Conservation (phyloP, 192 early-diverging fungal genomes). For the Backusella parvicylindrica region DNA sequence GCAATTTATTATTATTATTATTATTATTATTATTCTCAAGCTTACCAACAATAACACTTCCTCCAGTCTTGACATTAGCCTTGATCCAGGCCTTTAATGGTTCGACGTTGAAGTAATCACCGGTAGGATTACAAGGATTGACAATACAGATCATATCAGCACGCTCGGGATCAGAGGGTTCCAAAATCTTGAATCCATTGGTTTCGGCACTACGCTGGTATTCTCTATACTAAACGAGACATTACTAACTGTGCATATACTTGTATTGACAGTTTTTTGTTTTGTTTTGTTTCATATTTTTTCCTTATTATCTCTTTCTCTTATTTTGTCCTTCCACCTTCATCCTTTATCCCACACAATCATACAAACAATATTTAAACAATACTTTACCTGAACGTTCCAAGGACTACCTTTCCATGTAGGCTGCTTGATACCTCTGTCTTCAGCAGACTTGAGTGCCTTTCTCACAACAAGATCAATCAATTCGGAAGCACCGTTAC, state of each 20-base stretch:
- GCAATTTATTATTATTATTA: neutral
- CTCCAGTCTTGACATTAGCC: constrained; percentile 71
- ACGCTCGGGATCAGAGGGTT: constrained; percentile 46
- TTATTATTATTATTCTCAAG: neutral
- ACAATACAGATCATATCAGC: constrained; percentile 80
- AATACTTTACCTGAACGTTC: constrained; percentile 54
- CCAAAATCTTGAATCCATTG: constrained; percentile 65
- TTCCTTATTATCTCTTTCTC: neutral
- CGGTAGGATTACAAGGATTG: constrained; percentile 92
- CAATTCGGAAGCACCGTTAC: constrained; percentile 89
- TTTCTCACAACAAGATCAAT: constrained; percentile 85
- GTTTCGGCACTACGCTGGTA: constrained; percentile 84
- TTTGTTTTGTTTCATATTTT: no score
- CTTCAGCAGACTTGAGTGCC: constrained; percentile 34
- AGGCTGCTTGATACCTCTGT: constrained; percentile 43
- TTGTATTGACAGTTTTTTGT: neutral
- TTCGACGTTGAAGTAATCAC: constrained; percentile 74
- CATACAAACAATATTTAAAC: neutral
- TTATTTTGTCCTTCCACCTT: neutral
- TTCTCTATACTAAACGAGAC: constrained; percentile 70
- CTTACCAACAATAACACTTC: constrained; percentile 78
- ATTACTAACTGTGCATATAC: neutral
- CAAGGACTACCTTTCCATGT: constrained; percentile 87
- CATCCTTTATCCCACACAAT: neutral
- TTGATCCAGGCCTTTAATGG: constrained; percentile 75